Percentiles rank a stretch among this genome's conserved stretches.
phyloP scores from a whole-genome alignment of 208 protist genomes.

The Leishmania arabica region DNA sequence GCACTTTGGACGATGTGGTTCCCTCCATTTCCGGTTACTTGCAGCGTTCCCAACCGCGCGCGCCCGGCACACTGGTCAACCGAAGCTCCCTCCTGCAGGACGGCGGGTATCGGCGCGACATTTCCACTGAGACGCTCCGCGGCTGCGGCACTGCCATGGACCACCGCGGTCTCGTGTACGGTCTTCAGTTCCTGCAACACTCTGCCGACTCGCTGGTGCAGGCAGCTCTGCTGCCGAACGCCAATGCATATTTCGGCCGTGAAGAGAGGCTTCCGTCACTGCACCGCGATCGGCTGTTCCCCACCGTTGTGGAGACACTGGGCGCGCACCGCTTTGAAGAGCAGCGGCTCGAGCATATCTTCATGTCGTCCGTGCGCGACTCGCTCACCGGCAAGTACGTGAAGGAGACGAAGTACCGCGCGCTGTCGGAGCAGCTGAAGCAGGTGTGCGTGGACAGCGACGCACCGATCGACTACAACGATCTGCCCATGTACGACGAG shows the following conservation, averaged over 20 bases:
- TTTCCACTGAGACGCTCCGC: constrained; percentile 73
- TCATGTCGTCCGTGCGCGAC: constrained; percentile 30
- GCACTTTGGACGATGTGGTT: constrained; percentile 72
- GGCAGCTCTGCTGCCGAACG: constrained; percentile 48
- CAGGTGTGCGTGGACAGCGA: constrained; percentile 31
- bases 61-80: constrained; percentile 19
- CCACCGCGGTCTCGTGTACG: constrained; percentile 81
- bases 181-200: constrained; percentile 61
- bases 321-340: constrained; percentile 10
- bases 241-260: constrained; percentile 36
- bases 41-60: constrained; percentile 46
- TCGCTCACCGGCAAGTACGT: constrained; percentile 33
- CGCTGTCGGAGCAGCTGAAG: constrained; percentile 31
- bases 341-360: constrained; percentile 34
- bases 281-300: constrained; percentile 53
- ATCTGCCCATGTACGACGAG: constrained; percentile 47
- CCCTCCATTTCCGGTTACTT: constrained; percentile 57
- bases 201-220: constrained; percentile 61
- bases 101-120: constrained; percentile 47
- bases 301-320: constrained; percentile 61
- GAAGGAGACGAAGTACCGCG: constrained; percentile 17
- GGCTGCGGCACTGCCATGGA: constrained; percentile 63
- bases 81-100: constrained; percentile 12
- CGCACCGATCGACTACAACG: constrained; percentile 43
- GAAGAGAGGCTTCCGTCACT: constrained; percentile 35